Evolutionary conservation across 495 filamentous ascomycete species (phyloP).

Genomic region (Melanomma pulvis-pyrius): DNA sequence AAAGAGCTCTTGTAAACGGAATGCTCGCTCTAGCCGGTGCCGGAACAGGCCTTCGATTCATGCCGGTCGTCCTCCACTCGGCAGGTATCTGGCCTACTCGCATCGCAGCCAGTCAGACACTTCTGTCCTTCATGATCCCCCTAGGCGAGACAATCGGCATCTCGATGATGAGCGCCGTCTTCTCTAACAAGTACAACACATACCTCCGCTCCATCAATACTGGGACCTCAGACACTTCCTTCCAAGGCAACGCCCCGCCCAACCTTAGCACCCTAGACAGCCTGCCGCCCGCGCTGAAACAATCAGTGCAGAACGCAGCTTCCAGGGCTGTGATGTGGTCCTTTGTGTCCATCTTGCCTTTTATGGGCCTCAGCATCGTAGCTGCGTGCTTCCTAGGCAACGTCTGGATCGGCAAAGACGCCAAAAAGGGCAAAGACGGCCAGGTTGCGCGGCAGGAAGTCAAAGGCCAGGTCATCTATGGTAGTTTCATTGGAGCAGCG

Average conservation of each 20-base stretch:
- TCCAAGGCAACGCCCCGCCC: slow-evolving; percentile 26
- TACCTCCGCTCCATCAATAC: slow-evolving; percentile 28
- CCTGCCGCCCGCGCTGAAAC: slow-evolving; percentile 28
- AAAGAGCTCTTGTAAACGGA: slow-evolving; percentile 53
- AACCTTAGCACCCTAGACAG: slow-evolving; percentile 29
- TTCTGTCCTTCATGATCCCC: slow-evolving; percentile 55
- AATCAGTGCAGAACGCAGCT: slow-evolving; percentile 39
- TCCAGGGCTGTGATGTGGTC: slow-evolving; percentile 59
- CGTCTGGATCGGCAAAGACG: slow-evolving; percentile 53
- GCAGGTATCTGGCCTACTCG: slow-evolving; percentile 56
- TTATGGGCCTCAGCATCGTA: slow-evolving; percentile 55
- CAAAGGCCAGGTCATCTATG: slow-evolving; percentile 13
- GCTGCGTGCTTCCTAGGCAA: slow-evolving; percentile 55
- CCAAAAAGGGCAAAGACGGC: slow-evolving; percentile 28
- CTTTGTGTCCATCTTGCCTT: slow-evolving; percentile 58
- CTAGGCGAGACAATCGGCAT: slow-evolving; percentile 62
- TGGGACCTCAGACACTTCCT: slow-evolving; percentile 14
- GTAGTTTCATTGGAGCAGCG: not conserved
- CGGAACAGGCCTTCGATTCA: slow-evolving; percentile 57
- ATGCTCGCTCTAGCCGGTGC: slow-evolving; percentile 63
- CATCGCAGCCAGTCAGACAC: slow-evolving; percentile 55
- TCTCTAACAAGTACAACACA: slow-evolving; percentile 56
- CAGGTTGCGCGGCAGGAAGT: slow-evolving; percentile 12
- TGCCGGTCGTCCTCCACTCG: slow-evolving; percentile 56
- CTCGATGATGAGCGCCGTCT: slow-evolving; percentile 63